Base-by-base conservation (phyloP, 306 rosid genomes). In the Sindora glabra region DNA sequence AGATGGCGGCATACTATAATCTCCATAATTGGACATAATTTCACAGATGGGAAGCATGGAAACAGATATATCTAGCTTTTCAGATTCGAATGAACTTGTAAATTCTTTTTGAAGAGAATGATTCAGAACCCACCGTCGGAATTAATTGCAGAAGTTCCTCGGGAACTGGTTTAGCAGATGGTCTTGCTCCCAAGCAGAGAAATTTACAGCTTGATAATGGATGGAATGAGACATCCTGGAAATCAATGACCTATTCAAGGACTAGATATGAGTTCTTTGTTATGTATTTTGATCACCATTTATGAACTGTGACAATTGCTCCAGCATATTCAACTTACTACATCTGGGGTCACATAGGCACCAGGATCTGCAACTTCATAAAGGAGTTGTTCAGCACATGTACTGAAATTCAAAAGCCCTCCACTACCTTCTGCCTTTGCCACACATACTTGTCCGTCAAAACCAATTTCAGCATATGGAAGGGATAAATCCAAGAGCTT, bases 261-360 rank as follows among this genome's bases (percentile, higher is more conserved):
- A 61, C 49, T 57, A 47, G 15, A 26, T 53, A 41, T 66, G 39
- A 64, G 39, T 48, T 8, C 2, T 29, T 51, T 62, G n/a, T 62
- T 55, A n/a, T 2, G 4, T 22, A 6, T 30, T 58, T 44, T 37
- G n/a, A n/a, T n/a, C n/a, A n/a, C n/a, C n/a, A n/a, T n/a, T n/a
- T n/a, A n/a, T n/a, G n/a, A n/a, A n/a, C n/a, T n/a, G n/a, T n/a
- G n/a, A n/a, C n/a, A n/a, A n/a, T n/a, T n/a, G n/a, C n/a, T n/a
- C n/a, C n/a, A n/a, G n/a, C n/a, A n/a, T n/a, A 48, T 59, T n/a
- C 32, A 65, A 68, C 95, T 64, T 65, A 88, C 96, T 74, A 91
- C 66, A 73, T 91, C 98, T 67, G 96, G 98, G 67, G 98, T 91
- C 77, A 88, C 76, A 72, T 91, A 92, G 68, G 94, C 84, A 50